phyloP scores from a whole-genome alignment of 108 stramenopile species.

The Tribonema minus region DNA sequence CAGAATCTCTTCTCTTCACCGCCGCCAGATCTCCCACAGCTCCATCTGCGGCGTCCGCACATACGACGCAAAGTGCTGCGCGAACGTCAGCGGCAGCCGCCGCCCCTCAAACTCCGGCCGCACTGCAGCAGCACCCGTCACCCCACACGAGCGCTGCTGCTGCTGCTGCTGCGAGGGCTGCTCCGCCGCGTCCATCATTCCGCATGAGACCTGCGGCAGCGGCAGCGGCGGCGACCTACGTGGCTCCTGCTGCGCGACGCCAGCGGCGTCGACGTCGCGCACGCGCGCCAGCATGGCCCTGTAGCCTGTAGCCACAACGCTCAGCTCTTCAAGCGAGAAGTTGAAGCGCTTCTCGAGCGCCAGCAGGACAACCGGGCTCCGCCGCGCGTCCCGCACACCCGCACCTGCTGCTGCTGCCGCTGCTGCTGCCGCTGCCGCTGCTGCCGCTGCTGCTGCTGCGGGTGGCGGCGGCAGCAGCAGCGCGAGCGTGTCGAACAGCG shows the following conservation, averaged over 20 bases:
- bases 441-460: too few relatives aligned
- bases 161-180: neutral
- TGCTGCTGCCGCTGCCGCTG: neutral
- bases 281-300: conserved; percentile 4
- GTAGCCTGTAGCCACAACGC: conserved; percentile 30
- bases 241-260: neutral
- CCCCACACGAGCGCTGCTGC: neutral
- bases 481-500: conserved; percentile 11
- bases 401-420: neutral
- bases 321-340: conserved; percentile 25
- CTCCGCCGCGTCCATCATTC: neutral
- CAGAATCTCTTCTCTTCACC: neutral
- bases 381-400: neutral
- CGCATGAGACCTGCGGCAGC: neutral
- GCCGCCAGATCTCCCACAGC: conserved; percentile 29
- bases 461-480: conserved; percentile 22
- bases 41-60: conserved; percentile 22
- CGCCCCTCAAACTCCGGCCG: conserved; percentile 8
- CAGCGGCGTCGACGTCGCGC: neutral
- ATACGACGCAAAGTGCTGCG: conserved; percentile 25
- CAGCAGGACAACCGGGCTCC: conserved; percentile 6
- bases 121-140: too few relatives aligned
- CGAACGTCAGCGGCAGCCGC: conserved; percentile 15
- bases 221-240: neutral
- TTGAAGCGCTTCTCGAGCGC: conserved; percentile 46